Base-by-base conservation (phyloP, 371 early-diverging fungal genomes). In the Mortierella sp. region DNA sequence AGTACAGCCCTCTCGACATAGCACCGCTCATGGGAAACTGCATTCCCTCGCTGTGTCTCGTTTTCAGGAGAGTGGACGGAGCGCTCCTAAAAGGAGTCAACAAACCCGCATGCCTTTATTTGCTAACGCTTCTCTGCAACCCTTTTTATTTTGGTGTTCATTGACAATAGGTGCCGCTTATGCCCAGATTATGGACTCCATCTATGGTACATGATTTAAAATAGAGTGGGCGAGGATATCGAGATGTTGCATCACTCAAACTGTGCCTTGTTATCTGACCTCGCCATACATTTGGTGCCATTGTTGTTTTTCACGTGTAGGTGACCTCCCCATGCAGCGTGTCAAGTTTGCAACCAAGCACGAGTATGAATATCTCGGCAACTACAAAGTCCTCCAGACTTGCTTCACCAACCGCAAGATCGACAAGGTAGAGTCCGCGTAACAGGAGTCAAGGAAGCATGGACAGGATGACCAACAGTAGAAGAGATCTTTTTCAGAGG, bases 101-200 rank as follows among this genome's bases (percentile, higher is more conserved):
- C 43, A 41, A 38, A 38, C 68, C 24, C 18, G 5, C 14, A 16
- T 38, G 35, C 21, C 35, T 32, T 35, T 16, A 21, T 46, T 21
- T 43, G 14, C 48, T 44, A 29, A 58, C 46, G 6, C 60, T 16
- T 14, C 60, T 11, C 60, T 63, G 16, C 63, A 63, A 63, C 63
- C 63, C 63, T 35, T 58, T 29, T n/a, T 58, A 12, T 14, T 21
- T 43, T 27, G n/a, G 60, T 46, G 46, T 44, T 35, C 21, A 65
- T 58, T 27, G 63, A 63, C 54, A 29, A 48, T 83, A 95, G 95
- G 97, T 72, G 96, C 96, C 54, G 97, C 94, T 12, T 96, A 97
- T 85, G 96, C 96, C 89, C 97, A 97, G 88, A 96, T 98, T 77
- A 92, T 98, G 88, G 98, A 98, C 88, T 95, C 97, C n/a, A 94